A percentile compares a stretch with the other conserved stretches of the same genome.
Evolutionary conservation across 1,139 yeast species (phyloP).

Genomic region (Geotrichum histeridarum): DNA sequence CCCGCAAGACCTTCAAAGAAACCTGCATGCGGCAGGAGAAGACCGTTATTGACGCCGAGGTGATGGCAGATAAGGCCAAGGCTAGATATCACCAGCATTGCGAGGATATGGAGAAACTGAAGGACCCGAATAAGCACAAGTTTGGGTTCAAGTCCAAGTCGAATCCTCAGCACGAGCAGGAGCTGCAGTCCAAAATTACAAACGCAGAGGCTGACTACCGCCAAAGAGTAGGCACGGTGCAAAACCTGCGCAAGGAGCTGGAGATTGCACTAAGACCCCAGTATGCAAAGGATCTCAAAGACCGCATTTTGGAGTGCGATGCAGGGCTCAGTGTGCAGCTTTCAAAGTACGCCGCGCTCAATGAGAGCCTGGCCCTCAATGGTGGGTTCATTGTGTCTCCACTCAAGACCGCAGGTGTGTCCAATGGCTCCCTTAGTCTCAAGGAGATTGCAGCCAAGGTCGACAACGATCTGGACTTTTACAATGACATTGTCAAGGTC

Average conservation of each 20-base stretch:
- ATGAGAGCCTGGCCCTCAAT: conserved; percentile 76
- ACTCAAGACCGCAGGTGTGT: conserved; percentile 40
- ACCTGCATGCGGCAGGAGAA: conserved; percentile 77
- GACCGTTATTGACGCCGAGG: conserved; percentile 75
- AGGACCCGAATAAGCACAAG: conserved; percentile 78
- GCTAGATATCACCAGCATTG: conserved; percentile 73
- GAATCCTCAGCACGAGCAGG: conserved; percentile 91
- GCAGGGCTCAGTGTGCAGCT: conserved; percentile 83
- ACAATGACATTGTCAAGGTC: conserved; percentile 52
- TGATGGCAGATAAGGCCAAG: conserved; percentile 83
- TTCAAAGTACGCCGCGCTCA: conserved; percentile 82
- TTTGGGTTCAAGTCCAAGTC: conserved; percentile 61
- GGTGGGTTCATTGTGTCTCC: conserved; percentile 82
- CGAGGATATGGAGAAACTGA: conserved; percentile 78
- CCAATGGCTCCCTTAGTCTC: conserved; percentile 53
- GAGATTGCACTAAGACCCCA: conserved; percentile 72
- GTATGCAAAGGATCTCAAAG: conserved; percentile 65
- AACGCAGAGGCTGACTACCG: conserved; percentile 81
- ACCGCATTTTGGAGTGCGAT: conserved; percentile 78
- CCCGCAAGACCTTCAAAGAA: conserved; percentile 74
- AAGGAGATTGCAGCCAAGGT: conserved; percentile 67
- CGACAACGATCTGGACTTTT: conserved; percentile 78
- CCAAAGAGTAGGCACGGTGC: conserved; percentile 66
- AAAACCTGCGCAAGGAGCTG: conserved; percentile 68
- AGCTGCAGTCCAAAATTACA: conserved; percentile 72